Conservation (phyloP, 768 basidiomycete genomes). For the Lactarius sp. region DNA sequence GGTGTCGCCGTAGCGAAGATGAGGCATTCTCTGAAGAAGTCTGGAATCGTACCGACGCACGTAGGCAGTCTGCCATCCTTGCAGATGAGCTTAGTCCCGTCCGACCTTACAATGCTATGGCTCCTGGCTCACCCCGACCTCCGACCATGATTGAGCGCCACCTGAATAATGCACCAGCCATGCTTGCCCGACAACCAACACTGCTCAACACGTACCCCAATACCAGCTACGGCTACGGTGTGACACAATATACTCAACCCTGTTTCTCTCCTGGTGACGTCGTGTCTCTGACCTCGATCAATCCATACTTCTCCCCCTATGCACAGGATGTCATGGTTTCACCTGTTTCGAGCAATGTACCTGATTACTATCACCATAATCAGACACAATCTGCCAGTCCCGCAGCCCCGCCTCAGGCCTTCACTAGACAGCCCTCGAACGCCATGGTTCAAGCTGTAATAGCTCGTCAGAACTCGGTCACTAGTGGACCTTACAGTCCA, state of each 20-base stretch:
- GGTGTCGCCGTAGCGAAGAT: too few relatives aligned
- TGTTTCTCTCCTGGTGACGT: constrained; percentile 29
- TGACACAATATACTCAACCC: constrained; percentile 28
- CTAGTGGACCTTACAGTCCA: constrained; percentile 22
- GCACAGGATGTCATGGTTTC: constrained; percentile 37
- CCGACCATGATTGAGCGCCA: too few relatives aligned
- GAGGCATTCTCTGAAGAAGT: too few relatives aligned
- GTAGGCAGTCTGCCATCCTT: too few relatives aligned
- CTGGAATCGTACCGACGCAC: too few relatives aligned
- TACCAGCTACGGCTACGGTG: constrained; percentile 26
- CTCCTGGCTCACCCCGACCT: too few relatives aligned
- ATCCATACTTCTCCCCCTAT: constrained; percentile 39
- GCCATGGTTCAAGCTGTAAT: not conserved
- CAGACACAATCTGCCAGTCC: not conserved
- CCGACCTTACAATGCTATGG: too few relatives aligned
- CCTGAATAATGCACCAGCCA: too few relatives aligned
- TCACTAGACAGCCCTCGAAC: constrained; percentile 23
- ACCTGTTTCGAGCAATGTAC: constrained; percentile 29
- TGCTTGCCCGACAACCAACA: not conserved
- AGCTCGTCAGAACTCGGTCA: constrained; percentile 28
- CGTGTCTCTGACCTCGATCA: constrained; percentile 31
- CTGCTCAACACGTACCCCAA: constrained; percentile 20
- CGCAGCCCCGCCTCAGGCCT: constrained; percentile 7
- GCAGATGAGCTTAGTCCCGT: too few relatives aligned
- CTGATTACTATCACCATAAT: constrained; percentile 18